phyloP scores from a whole-genome alignment of 495 filamentous ascomycete species.

The Penicillium canescens region DNA sequence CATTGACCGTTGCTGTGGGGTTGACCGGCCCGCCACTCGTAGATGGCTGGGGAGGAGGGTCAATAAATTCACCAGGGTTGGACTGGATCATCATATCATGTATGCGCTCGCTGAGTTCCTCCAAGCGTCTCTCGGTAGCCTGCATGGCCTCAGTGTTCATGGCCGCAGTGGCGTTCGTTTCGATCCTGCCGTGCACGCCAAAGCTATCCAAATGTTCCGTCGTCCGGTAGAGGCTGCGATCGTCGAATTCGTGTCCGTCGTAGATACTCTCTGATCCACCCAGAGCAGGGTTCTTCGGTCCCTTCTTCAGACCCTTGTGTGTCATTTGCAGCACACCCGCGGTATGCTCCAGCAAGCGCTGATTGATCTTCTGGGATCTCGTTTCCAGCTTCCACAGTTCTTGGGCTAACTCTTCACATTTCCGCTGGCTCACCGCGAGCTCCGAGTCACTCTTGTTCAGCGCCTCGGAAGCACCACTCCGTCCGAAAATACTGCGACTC shows the following conservation, averaged over 20 bases:
- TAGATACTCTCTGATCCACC: slow-evolving; percentile 70
- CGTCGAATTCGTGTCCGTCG: slow-evolving; percentile 69
- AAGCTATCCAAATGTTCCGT: slow-evolving; percentile 65
- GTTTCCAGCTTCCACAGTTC: slow-evolving; percentile 79
- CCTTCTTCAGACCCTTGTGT: slow-evolving; percentile 64
- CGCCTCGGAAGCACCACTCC: slow-evolving; percentile 27
- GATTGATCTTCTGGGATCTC: slow-evolving; percentile 68
- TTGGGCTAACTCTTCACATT: slow-evolving; percentile 80
- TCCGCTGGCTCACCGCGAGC: slow-evolving; percentile 67
- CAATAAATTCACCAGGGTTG: slow-evolving; percentile 46
- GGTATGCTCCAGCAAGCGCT: slow-evolving; percentile 80
- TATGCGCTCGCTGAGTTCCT: slow-evolving; percentile 69
- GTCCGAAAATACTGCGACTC: slow-evolving; percentile 55
- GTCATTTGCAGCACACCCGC: slow-evolving; percentile 88
- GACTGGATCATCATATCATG: slow-evolving; percentile 65
- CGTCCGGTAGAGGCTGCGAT: slow-evolving; percentile 73
- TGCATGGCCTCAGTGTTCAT: slow-evolving; percentile 41
- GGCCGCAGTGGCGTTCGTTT: slow-evolving; percentile 19
- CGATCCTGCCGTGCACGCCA: slow-evolving; percentile 30
- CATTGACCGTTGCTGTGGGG: slow-evolving; percentile 34
- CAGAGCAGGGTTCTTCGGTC: slow-evolving; percentile 48
- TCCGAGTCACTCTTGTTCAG: slow-evolving; percentile 70
- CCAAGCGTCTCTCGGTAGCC: slow-evolving; percentile 67
- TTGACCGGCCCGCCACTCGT: slow-evolving; percentile 18
- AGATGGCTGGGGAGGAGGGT: slow-evolving; percentile 33